phyloP scores from a whole-genome alignment of 2,329 filamentous ascomycete genomes.

The Fusarium sp. region DNA sequence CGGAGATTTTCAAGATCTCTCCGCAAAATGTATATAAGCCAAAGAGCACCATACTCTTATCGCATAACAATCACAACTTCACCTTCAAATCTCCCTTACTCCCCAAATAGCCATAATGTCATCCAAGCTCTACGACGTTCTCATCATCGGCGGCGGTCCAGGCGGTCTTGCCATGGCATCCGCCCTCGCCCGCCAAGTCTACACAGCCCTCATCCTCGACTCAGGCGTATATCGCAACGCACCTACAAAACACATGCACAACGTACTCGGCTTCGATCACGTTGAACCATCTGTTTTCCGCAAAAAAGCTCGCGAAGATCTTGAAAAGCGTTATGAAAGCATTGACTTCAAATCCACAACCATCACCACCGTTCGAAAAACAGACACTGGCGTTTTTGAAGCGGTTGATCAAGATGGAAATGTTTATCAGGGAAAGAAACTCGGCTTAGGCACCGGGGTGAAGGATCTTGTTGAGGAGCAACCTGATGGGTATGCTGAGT shows the following conservation, averaged over 20 bases:
- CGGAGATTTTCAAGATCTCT: constrained; percentile 34
- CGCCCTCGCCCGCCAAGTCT: constrained; percentile 61
- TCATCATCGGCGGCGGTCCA: constrained; percentile 66
- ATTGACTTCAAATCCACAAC: constrained; percentile 50
- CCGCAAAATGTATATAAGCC: constrained; percentile 25
- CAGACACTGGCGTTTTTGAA: constrained; percentile 49
- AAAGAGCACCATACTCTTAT: neutral
- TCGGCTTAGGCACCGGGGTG: constrained; percentile 67
- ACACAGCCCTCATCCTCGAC: constrained; percentile 62
- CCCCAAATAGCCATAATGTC: neutral
- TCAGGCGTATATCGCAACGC: constrained; percentile 63
- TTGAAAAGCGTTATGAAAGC: constrained; percentile 51
- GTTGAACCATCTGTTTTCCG: constrained; percentile 51
- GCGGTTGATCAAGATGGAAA: constrained; percentile 56
- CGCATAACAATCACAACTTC: too few species aligned
- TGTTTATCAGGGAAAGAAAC: constrained; percentile 61
- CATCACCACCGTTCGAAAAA: constrained; percentile 46
- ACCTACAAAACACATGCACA: constrained; percentile 61
- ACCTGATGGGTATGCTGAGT: constrained; percentile 65
- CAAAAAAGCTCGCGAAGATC: constrained; percentile 49
- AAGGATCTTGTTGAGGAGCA: constrained; percentile 61
- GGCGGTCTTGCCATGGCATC: constrained; percentile 61
- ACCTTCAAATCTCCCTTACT: rapidly evolving
- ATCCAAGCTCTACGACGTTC: constrained; percentile 57
- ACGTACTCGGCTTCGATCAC: constrained; percentile 55